A percentile compares a stretch with the other conserved stretches of the same genome.
Evolutionary conservation across 352 stramenopile species (phyloP).

Genomic region (Phytopythium kandeliae): DNA sequence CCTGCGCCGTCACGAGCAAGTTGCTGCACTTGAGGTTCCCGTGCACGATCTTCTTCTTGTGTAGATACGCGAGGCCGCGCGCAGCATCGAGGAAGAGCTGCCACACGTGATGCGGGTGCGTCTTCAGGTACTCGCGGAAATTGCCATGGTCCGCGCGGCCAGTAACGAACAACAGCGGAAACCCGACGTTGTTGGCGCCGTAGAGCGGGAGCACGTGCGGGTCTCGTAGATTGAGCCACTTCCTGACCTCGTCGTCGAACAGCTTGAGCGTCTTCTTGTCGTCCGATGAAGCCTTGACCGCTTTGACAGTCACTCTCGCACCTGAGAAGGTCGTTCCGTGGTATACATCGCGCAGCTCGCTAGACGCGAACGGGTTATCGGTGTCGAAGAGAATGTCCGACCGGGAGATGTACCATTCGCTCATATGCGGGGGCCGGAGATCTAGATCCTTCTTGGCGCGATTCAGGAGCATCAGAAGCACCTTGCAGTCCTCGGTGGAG

Average conservation of each 20-base stretch:
- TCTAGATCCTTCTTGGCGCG: conserved; percentile 4
- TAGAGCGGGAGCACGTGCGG: conserved; percentile 22
- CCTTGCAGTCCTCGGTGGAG: not conserved
- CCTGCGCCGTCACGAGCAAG: conserved; percentile 17
- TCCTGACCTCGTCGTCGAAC: conserved; percentile 14
- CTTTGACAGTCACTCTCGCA: conserved; percentile 12
- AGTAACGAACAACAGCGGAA: conserved; percentile 13
- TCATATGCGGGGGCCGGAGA: conserved; percentile 3
- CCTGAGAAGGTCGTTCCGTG: conserved; percentile 12
- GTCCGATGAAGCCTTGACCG: conserved; percentile 8
- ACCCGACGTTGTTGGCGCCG: conserved; percentile 14
- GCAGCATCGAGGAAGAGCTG: conserved; percentile 24
- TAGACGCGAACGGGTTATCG: conserved; percentile 12
- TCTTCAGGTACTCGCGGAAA: conserved; percentile 17
- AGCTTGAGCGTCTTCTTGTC: conserved; percentile 5
- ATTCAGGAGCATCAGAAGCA: conserved; percentile 8
- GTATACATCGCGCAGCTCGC: conserved; percentile 11
- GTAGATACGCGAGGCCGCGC: conserved; percentile 22
- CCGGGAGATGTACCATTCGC: conserved; percentile 15
- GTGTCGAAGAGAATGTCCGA: conserved; percentile 12
- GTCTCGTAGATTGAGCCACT: conserved; percentile 12
- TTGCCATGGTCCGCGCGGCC: conserved; percentile 17
- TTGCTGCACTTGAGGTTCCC: conserved; percentile 31
- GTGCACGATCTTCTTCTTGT: conserved; percentile 19
- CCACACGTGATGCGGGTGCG: conserved; percentile 17